Percentiles rank a stretch among this genome's conserved stretches.
phyloP scores from a whole-genome alignment of 2,329 filamentous ascomycete genomes.

The Xylaria sp. region DNA sequence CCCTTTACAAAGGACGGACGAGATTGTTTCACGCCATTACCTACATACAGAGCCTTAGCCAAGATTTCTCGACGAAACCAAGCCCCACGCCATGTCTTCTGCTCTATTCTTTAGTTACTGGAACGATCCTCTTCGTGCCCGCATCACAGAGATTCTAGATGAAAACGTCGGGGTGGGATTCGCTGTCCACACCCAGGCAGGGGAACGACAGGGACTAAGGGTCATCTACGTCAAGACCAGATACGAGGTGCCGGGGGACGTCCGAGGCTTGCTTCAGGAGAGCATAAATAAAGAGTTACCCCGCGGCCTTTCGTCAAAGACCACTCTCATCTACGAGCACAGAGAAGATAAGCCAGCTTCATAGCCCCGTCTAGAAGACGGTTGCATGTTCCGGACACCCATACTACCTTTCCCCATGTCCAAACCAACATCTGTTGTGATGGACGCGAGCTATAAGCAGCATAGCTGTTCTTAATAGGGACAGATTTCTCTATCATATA shows the following conservation, averaged over 20 bases:
- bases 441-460: too few relatives aligned
- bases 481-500: too few relatives aligned
- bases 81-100: too few relatives aligned
- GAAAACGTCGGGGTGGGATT: constrained; percentile 9
- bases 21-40: too few relatives aligned
- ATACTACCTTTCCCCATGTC: constrained; percentile 1
- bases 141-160: constrained; percentile 18
- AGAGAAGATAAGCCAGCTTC: too few relatives aligned
- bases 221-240: constrained; percentile 20
- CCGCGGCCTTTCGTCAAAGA: too few relatives aligned
- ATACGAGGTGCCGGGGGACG: not conserved
- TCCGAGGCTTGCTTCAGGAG: constrained; percentile 3
- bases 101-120: too few relatives aligned
- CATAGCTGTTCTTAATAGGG: too few relatives aligned
- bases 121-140: constrained; percentile 11
- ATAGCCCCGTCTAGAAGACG: constrained; percentile 1
- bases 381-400: constrained; percentile 18
- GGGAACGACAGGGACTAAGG: constrained; percentile 6
- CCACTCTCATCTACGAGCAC: too few relatives aligned
- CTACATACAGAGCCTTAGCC: too few relatives aligned
- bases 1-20: not conserved
- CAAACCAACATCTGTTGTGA: not conserved
- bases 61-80: too few relatives aligned
- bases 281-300: constrained; percentile 7
- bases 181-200: constrained; percentile 15